Evolutionary conservation across 768 basidiomycete genomes (phyloP).

Genomic region (Lanmaoa rubissima): DNA sequence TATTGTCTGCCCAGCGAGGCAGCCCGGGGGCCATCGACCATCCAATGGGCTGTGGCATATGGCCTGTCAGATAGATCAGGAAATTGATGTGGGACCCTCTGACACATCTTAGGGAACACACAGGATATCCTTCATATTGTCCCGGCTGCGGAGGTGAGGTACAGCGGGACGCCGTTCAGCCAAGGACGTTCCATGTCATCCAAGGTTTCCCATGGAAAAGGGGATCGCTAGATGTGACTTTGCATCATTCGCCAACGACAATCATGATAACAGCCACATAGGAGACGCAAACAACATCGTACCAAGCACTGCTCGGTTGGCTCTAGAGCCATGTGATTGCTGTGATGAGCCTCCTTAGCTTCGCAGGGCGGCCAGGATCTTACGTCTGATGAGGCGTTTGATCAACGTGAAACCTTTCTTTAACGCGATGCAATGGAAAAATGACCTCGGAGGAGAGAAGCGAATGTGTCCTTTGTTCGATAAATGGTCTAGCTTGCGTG

Average conservation of each 20-base stretch:
- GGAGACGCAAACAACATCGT: background rate
- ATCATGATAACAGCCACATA: constrained; percentile 3
- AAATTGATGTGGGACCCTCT: background rate
- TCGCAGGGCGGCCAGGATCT: background rate
- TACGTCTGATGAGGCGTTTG: constrained; percentile 10
- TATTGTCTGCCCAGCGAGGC: background rate
- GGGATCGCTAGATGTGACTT: background rate
- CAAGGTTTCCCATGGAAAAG: background rate
- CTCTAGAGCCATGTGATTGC: background rate
- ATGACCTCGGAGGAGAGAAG: constrained; percentile 1
- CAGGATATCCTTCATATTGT: background rate
- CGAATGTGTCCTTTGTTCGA: background rate
- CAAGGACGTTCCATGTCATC: constrained; percentile 4
- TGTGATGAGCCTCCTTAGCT: background rate
- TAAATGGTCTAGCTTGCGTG: background rate
- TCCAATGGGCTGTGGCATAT: background rate
- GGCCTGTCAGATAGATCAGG: background rate
- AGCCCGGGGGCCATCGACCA: background rate
- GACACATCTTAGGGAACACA: background rate
- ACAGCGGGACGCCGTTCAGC: background rate
- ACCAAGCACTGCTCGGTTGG: background rate
- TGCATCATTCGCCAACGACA: background rate
- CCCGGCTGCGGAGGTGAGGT: background rate
- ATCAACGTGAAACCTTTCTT: constrained; percentile 1
- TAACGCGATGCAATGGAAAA: background rate